Evolutionary conservation across 768 basidiomycete genomes (phyloP).

Genomic region (Hirschioporus abietinus): DNA sequence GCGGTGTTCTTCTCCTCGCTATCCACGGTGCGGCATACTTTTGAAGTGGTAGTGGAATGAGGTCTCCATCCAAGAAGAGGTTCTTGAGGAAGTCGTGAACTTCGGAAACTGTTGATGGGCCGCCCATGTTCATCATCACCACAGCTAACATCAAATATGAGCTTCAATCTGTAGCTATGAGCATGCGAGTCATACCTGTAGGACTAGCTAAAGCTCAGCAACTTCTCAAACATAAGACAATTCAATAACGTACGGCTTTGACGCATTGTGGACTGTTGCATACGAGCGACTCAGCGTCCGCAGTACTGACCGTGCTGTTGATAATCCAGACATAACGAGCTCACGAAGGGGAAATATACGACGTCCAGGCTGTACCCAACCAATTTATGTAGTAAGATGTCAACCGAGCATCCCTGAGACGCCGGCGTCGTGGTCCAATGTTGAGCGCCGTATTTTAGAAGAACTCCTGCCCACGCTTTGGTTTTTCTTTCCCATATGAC

Average conservation of each 20-base stretch:
- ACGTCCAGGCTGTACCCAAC: too few species aligned
- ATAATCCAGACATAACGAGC: not conserved
- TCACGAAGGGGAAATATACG: not conserved
- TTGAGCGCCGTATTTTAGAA: not conserved
- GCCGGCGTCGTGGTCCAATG: not conserved
- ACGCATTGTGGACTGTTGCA: slow-evolving; percentile 38
- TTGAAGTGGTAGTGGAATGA: slow-evolving; percentile 95
- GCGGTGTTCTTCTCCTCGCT: slow-evolving; percentile 82
- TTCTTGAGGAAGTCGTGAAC: slow-evolving; percentile 90
- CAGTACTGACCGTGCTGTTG: slow-evolving; percentile 11
- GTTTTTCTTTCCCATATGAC: not conserved
- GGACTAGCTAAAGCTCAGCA: slow-evolving; percentile 36
- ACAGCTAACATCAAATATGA: slow-evolving; percentile 44
- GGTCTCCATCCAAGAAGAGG: slow-evolving; percentile 85
- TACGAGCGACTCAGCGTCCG: slow-evolving; percentile 35
- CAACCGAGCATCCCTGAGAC: not conserved
- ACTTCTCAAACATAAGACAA: slow-evolving; percentile 12
- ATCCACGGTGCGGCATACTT: slow-evolving; percentile 81
- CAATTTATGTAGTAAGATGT: not conserved
- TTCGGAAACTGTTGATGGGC: slow-evolving; percentile 88
- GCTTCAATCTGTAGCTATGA: slow-evolving; percentile 13
- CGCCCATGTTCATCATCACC: slow-evolving; percentile 99
- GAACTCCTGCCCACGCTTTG: not conserved
- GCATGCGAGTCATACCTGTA: slow-evolving; percentile 41
- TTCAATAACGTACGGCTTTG: slow-evolving; percentile 20